Evolutionary conservation across 2,329 filamentous ascomycete genomes (phyloP).

Genomic region (Xylaria sp.): DNA sequence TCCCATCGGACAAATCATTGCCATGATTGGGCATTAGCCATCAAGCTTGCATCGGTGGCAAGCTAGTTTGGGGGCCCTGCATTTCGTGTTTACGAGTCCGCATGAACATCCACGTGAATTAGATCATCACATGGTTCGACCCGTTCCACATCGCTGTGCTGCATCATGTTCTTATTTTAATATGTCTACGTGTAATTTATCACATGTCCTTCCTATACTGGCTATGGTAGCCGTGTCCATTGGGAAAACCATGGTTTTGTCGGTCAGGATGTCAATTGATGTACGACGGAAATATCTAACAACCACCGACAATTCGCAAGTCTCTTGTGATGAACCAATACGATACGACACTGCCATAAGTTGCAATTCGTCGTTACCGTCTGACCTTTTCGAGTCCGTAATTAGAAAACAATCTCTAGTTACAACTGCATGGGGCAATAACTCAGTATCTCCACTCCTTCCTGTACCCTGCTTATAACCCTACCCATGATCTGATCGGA

Average conservation of each 20-base stretch:
- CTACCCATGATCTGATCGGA: neutral
- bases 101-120: slow-evolving; percentile 45
- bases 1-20: neutral
- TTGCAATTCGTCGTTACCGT: neutral
- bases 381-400: slow-evolving; percentile 5
- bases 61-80: slow-evolving; percentile 22
- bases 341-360: neutral
- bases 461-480: neutral
- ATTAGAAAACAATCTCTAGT: neutral
- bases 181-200: neutral
- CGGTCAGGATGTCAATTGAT: neutral
- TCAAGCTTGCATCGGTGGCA: neutral
- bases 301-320: neutral
- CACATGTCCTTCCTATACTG: neutral
- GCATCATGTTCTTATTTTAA: slow-evolving; percentile 39
- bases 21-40: slow-evolving; percentile 24
- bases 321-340: neutral
- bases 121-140: slow-evolving; percentile 46
- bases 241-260: neutral
- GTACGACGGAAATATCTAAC: neutral
- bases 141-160: slow-evolving; percentile 16
- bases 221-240: too few relatives aligned
- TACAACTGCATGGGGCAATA: neutral
- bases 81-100: slow-evolving; percentile 30
- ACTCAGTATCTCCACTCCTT: neutral